Evolutionary conservation across 2,329 filamentous ascomycete genomes (phyloP), one percentile per base, ranked within the genome.

Genomic region (Alternaria novae-zelandiae): DNA sequence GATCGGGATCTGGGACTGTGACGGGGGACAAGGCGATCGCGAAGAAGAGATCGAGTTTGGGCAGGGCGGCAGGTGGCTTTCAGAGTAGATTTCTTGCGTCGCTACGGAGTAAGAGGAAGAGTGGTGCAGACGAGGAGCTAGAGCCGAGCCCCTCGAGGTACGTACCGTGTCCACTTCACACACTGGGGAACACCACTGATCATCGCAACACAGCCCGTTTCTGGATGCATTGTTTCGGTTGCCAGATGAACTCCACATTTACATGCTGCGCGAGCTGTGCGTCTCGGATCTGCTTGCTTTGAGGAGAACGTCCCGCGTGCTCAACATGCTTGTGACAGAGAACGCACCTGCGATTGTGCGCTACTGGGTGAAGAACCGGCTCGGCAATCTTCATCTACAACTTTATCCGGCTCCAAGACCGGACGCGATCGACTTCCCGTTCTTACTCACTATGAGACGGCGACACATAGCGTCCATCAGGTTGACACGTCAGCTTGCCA

Each of bases 401-500:
- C 66, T 80, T 55, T 80, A 79, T 58, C 78, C 77, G 8, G 70
- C 73, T n/a, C 75, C 77, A 26, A 64, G 63, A 17, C 70, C 73
- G 13, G 70, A 66, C 46, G 71, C 73, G 36, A 75, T 75, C 11
- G 68, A 78, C 57, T 72, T 80, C 47, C 69, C 72, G 0, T 80
- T 79, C 59, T 67, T 80, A 12, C 67, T 79, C 17, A 72, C 72
- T 10, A 78, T 80, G 75, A 64, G 76, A 51, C 68, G 77, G 50
- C 71, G 76, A 28, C 76, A 79, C 57, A 79, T 79, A 23, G 76
- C 76, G 13, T 76, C 78, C 12, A 71, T 78, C 15, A 71, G 76
- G 36, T 68, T 80, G 50, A 79, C 77, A 20, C 71, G 75, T 53
- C 70, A 77, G 54, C 71, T 80, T 54, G 73, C 73, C 55, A 69